Evolutionary conservation across 176 grass and related monocot genomes (phyloP).

Genomic region (Cenchrus fungigraminus): DNA sequence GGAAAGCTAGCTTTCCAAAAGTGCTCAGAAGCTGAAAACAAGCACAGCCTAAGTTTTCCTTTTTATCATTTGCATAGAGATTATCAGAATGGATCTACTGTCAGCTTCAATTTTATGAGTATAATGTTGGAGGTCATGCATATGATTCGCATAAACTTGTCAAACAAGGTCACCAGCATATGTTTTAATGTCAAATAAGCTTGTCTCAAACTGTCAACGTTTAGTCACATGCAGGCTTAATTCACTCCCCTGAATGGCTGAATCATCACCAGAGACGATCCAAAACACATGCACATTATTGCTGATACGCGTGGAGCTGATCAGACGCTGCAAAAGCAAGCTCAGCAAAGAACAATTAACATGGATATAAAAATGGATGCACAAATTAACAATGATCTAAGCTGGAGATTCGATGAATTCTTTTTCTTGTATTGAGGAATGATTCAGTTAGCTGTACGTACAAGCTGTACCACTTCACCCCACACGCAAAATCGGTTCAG

Average conservation of each 20-base stretch:
- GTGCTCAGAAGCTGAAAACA: too few relatives aligned
- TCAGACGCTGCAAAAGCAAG: neutral
- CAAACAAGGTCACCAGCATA: neutral
- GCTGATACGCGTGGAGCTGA: neutral
- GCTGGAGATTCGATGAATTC: neutral
- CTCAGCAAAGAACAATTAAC: neutral
- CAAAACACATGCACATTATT: neutral
- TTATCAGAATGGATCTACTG: too few relatives aligned
- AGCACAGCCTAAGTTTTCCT: too few relatives aligned
- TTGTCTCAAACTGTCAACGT: neutral
- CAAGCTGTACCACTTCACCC: neutral
- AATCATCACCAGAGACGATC: neutral
- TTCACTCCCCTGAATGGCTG: too few relatives aligned
- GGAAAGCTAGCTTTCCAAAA: too few relatives aligned
- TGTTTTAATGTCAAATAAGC: neutral
- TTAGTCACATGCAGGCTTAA: neutral
- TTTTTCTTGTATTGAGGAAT: neutral
- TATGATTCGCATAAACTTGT: neutral
- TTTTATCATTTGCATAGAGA: too few relatives aligned
- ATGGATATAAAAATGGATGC: neutral
- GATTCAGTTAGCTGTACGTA: neutral
- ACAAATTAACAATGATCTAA: neutral
- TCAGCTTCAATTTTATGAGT: too few relatives aligned
- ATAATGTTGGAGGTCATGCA: neutral
- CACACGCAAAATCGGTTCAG: conserved; percentile 2